Evolutionary conservation across 2,329 filamentous ascomycete genomes (phyloP).

Genomic region (Cordyceps fumosorosea): DNA sequence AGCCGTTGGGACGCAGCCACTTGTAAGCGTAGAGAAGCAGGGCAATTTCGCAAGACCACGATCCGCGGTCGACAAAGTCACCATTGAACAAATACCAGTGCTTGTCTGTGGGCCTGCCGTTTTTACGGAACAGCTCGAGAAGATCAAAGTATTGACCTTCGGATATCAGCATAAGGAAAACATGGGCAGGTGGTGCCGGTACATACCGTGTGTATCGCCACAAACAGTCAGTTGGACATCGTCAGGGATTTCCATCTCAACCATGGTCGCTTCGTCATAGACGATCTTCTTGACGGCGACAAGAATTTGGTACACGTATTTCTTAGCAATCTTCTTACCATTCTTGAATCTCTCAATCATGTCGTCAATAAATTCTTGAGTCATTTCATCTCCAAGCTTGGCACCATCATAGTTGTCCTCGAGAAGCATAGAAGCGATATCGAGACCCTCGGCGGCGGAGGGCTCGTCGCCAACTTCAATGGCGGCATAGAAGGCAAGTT

Average conservation of each 20-base stretch:
- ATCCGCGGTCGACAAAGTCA: conserved; percentile 95
- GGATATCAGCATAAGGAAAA: conserved; percentile 17
- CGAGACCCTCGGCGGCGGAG: conserved; percentile 83
- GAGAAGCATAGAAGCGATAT: conserved; percentile 77
- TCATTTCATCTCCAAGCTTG: conserved; percentile 75
- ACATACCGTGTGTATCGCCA: conserved; percentile 87
- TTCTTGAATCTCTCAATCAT: conserved; percentile 95
- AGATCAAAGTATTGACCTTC: conserved; percentile 96
- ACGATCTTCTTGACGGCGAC: conserved; percentile 83
- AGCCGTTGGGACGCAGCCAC: conserved; percentile 78
- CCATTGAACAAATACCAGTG: conserved; percentile 97
- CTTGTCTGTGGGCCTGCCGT: conserved; percentile 75
- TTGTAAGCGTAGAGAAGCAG: conserved; percentile 94
- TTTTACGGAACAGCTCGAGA: conserved; percentile 89
- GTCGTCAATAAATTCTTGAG: conserved; percentile 92
- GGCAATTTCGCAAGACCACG: conserved; percentile 97
- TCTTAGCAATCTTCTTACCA: conserved; percentile 90
- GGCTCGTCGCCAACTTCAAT: conserved; percentile 91
- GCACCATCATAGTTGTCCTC: conserved; percentile 83
- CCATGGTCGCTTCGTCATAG: conserved; percentile 92
- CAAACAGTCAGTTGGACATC: conserved; percentile 85
- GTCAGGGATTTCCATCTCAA: conserved; percentile 76
- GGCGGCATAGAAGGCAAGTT: conserved; percentile 86
- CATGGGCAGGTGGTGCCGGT: background rate
- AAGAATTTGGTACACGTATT: conserved; percentile 97